These are phyloP conservation scores for Pythium periplocum DNA, from an alignment of 352 stramenopile genomes.

Conservation along the genomic window DNA sequence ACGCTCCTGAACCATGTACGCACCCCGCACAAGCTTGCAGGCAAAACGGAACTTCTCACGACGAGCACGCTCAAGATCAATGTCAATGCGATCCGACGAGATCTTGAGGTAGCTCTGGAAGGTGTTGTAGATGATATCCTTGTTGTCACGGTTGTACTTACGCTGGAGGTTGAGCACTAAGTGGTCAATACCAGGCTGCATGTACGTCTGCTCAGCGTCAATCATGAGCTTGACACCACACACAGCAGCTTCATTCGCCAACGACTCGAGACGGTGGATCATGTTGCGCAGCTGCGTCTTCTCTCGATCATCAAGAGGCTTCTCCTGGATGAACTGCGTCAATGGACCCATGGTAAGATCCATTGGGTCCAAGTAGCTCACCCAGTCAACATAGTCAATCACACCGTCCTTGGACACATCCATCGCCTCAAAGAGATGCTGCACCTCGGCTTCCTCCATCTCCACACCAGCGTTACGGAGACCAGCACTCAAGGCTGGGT, in stretches of 20 bases:
- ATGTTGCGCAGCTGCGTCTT: slow-evolving; percentile 89
- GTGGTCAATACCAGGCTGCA: slow-evolving; percentile 97
- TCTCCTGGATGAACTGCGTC: slow-evolving; percentile 80
- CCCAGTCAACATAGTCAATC: slow-evolving; percentile 95
- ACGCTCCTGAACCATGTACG: slow-evolving; percentile 97
- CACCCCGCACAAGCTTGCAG: slow-evolving; percentile 97
- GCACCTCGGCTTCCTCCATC: slow-evolving; percentile 56
- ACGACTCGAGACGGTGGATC: slow-evolving; percentile 80
- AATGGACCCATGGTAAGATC: slow-evolving; percentile 87
- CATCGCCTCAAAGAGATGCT: slow-evolving; percentile 59
- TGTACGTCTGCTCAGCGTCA: slow-evolving; percentile 97
- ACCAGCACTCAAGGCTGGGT: slow-evolving; percentile 62
- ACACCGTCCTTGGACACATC: slow-evolving; percentile 64
- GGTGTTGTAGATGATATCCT: slow-evolving; percentile 95
- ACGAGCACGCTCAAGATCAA: slow-evolving; percentile 90
- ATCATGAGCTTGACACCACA: slow-evolving; percentile 93
- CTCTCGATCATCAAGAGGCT: slow-evolving; percentile 77
- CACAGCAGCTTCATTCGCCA: slow-evolving; percentile 65
- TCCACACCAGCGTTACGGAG: slow-evolving; percentile 63
- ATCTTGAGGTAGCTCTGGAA: slow-evolving; percentile 99
- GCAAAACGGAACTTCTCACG: slow-evolving; percentile 92
- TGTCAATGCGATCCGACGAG: slow-evolving; percentile 80
- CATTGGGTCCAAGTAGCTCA: slow-evolving; percentile 88
- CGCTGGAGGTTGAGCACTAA: slow-evolving; percentile 82
- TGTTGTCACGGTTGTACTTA: slow-evolving; percentile 86